phyloP scores from a whole-genome alignment of 139 green algal species.

The Chlorella sp. region DNA sequence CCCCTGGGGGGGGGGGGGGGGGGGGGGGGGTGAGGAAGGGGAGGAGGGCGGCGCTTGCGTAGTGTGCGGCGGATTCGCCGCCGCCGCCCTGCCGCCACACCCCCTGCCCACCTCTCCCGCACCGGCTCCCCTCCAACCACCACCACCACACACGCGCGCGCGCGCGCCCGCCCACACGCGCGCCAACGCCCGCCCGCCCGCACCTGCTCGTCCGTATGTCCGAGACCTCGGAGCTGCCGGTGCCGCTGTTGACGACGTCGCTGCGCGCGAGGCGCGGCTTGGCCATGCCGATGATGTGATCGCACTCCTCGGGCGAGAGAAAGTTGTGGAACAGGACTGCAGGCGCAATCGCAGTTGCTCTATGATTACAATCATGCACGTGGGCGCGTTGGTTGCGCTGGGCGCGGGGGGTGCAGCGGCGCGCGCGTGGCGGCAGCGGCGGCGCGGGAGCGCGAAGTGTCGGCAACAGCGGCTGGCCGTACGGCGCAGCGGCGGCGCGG shows the following conservation, averaged over 20 bases:
- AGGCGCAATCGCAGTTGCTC: too few relatives aligned
- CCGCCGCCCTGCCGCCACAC: not conserved
- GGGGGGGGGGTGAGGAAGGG: not conserved
- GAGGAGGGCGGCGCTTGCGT: not conserved
- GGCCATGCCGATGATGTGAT: slow-evolving; percentile 18
- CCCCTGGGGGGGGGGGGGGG: not conserved
- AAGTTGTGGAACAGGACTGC: slow-evolving; percentile 42
- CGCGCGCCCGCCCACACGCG: not conserved
- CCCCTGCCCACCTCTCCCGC: not conserved
- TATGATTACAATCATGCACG: too few relatives aligned
- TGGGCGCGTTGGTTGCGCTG: too few relatives aligned
- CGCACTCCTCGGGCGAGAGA: slow-evolving; percentile 5
- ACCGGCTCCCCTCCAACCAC: not conserved
- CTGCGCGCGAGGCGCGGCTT: slow-evolving; percentile 25
- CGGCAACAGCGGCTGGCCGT: not conserved
- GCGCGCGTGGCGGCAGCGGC: too few relatives aligned
- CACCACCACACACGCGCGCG: not conserved
- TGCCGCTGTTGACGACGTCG: slow-evolving; percentile 45
- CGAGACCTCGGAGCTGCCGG: slow-evolving; percentile 29
- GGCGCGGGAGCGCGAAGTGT: not conserved
- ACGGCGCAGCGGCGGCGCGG: not conserved
- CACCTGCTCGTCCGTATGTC: slow-evolving; percentile 43
- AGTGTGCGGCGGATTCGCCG: not conserved
- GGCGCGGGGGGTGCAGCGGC: too few relatives aligned
- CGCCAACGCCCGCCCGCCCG: too few relatives aligned